phyloP scores from a whole-genome alignment of 139 green algal genomes.

The Chloropicon primus region DNA sequence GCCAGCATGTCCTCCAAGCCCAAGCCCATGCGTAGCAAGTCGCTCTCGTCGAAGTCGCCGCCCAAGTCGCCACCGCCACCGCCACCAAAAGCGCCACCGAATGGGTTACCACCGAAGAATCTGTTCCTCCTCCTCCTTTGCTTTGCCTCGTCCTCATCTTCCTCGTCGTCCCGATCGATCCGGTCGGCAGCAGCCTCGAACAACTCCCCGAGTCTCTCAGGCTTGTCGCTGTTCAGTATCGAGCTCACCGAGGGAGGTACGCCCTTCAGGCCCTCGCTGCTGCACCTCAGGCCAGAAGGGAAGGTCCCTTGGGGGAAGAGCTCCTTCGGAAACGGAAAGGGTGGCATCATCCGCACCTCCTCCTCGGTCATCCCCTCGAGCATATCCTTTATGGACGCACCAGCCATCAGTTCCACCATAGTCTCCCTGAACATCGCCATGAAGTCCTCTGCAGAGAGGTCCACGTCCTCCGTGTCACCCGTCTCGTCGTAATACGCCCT shows the following conservation, averaged over 20 bases:
- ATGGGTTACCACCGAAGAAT: background rate
- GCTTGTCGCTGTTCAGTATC: conserved; percentile 2
- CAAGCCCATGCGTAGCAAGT: background rate
- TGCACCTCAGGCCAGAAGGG: conserved; percentile 30
- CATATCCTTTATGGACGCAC: conserved; percentile 16
- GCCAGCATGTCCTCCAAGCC: background rate
- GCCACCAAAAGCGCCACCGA: background rate
- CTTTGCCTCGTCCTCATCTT: conserved; percentile 6
- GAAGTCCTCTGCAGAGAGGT: conserved; percentile 18
- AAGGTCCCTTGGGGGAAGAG: conserved; percentile 38
- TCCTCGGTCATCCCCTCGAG: conserved; percentile 20
- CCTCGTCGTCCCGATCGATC: background rate
- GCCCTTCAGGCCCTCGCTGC: conserved; percentile 17
- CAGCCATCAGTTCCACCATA: conserved; percentile 19
- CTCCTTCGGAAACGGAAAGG: conserved; percentile 43
- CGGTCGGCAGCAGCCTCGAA: conserved; percentile 3
- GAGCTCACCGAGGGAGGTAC: conserved; percentile 22
- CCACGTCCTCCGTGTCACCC: conserved; percentile 20
- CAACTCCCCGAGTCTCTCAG: background rate
- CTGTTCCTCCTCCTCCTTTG: background rate
- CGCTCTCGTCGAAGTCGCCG: background rate
- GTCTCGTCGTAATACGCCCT: background rate
- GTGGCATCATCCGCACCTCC: conserved; percentile 28
- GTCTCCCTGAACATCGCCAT: conserved; percentile 23
- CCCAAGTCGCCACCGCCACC: background rate